Percentiles rank a stretch among this genome's conserved stretches.
Evolutionary conservation across 1,284 basidiomycete genomes (phyloP).

Genomic region (Cutaneotrichosporon sp.): DNA sequence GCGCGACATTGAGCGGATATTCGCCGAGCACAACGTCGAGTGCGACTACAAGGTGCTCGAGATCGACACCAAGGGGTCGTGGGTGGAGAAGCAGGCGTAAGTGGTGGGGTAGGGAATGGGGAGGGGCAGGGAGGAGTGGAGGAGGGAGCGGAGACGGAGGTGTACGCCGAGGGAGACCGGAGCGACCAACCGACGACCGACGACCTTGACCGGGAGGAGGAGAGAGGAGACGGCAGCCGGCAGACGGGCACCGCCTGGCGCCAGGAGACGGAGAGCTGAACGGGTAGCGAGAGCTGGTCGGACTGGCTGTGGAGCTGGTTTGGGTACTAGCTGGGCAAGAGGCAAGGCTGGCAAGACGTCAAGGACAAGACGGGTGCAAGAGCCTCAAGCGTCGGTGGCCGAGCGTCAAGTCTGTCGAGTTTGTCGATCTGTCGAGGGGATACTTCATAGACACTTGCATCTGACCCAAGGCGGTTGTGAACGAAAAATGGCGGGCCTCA

Average conservation of each 20-base stretch:
- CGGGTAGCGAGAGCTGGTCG: not conserved
- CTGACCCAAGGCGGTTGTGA: not conserved
- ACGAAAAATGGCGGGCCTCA: not conserved
- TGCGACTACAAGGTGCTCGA: slow-evolving; percentile 60
- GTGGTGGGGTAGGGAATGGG: not conserved
- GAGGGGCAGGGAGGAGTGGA: no score
- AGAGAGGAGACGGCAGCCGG: no score
- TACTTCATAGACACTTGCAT: not conserved
- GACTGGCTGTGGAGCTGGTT: slow-evolving; percentile 1
- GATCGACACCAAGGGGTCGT: slow-evolving; percentile 53
- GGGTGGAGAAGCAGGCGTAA: slow-evolving; percentile 42
- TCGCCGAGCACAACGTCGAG: slow-evolving; percentile 69
- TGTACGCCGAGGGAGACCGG: no score
- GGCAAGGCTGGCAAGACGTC: not conserved
- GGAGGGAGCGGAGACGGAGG: no score
- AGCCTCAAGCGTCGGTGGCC: not conserved
- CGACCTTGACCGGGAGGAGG: no score
- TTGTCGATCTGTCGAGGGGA: not conserved
- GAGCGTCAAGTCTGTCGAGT: not conserved
- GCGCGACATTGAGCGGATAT: slow-evolving; percentile 73
- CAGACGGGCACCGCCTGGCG: not conserved
- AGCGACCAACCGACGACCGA: no score
- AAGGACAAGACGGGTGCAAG: not conserved
- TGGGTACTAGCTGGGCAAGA: not conserved
- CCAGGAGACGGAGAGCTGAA: not conserved